Base-by-base conservation (phyloP, 169 alveolate species). In the Plasmodium blacklocki region DNA sequence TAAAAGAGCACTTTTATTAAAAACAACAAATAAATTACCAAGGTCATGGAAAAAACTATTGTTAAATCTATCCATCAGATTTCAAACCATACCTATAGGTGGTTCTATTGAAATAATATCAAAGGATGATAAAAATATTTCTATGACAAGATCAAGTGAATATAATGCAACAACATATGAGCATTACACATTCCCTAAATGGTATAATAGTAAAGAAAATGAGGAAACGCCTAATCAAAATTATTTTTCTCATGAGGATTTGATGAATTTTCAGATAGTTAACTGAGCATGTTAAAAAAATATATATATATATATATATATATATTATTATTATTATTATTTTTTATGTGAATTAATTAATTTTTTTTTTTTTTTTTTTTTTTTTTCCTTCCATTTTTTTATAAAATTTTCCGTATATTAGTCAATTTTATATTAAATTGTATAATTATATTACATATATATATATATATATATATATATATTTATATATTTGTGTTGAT, bases 61-160 rank as follows among this genome's bases (percentile, higher is more conserved):
- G 12, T 47, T 78, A 1, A 66, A 78, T 78, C 43, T 78, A 2
- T 78, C 89, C 2, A 78, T 78, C 15, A 66, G 89, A 19, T 78
- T 78, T 64, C 89, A 78, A 78, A 78, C 89, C 4, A 78, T 78
- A 12, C 78, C 89, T 4, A 78, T 78, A 39, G 89, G 89, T 54
- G 89, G 89, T 0, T 78, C 89, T 8, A 63, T 78, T 19, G 89
- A 78, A 23, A 68, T 78, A 0, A 64, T n/a, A 5, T 64, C 89
- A 11, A 78, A 78, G 23, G 88, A 43, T 7, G 67, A 72, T 39
- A 45, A 75, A 23, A 75, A 54, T 56, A 78, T 78, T 8, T 78
- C 89, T 11, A 78, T 78, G 89, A 78, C 89, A 6, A 50, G 89
- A 58, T 78, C 89, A 0, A 52, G 67, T 52, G 89, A 78, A 66